Conservation (phyloP, 768 basidiomycete genomes). For the Boletus reticulatus region DNA sequence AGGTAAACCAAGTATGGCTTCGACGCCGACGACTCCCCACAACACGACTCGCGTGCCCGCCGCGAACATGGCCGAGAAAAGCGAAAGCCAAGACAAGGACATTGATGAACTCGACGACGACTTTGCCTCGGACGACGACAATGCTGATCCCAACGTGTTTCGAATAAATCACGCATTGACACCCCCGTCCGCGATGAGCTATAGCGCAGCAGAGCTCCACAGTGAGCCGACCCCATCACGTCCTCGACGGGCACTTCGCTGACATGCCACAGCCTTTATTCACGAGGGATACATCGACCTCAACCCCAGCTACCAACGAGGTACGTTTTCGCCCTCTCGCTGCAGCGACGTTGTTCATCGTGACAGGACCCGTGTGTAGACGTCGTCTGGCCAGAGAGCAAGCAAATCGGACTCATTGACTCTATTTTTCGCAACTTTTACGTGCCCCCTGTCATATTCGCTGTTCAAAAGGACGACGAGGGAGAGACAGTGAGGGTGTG, state of each 20-base stretch:
- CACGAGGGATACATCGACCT: slow-evolving; percentile 71
- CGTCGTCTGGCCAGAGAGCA: slow-evolving; percentile 71
- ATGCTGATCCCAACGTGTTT: slow-evolving; percentile 41
- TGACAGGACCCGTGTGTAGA: slow-evolving; percentile 38
- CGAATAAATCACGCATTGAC: slow-evolving; percentile 41
- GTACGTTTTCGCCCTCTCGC: slow-evolving; percentile 31
- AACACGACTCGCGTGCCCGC: background rate
- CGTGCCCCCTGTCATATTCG: slow-evolving; percentile 51
- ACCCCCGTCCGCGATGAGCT: slow-evolving; percentile 39
- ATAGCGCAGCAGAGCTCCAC: slow-evolving; percentile 47
- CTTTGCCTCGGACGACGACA: slow-evolving; percentile 40
- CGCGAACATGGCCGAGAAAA: slow-evolving; percentile 18
- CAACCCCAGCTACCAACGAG: slow-evolving; percentile 71
- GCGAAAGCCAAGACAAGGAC: slow-evolving; percentile 35
- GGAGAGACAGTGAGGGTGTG: slow-evolving; percentile 42
- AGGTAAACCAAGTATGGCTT: background rate
- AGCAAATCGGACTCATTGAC: slow-evolving; percentile 56
- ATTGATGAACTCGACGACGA: slow-evolving; percentile 48
- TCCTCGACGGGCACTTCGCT: background rate
- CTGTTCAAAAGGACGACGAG: slow-evolving; percentile 39
- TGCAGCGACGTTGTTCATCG: background rate
- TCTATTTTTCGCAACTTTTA: slow-evolving; percentile 55
- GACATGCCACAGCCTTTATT: slow-evolving; percentile 47
- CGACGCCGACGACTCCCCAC: background rate
- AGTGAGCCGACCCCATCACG: slow-evolving; percentile 30